phyloP scores from a whole-genome alignment of 306 rosid species.

The Ormosia semicastrata region DNA sequence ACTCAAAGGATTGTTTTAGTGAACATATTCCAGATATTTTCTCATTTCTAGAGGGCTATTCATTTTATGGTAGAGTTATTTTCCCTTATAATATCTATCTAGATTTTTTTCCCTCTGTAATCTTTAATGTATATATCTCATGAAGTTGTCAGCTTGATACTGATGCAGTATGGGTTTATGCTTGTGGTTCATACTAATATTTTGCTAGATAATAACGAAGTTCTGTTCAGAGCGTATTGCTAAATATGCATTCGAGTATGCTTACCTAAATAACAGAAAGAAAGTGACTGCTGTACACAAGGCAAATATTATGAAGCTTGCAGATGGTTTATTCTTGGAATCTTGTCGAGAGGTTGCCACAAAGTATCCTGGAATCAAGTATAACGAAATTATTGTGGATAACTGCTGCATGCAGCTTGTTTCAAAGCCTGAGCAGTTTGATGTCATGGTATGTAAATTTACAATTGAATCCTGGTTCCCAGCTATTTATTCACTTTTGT shows the following conservation, averaged over 20 bases:
- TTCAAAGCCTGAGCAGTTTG: conserved; percentile 78
- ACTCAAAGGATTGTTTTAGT: not conserved
- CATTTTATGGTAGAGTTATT: not conserved
- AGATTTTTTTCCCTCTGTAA: not conserved
- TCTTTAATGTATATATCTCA: not conserved
- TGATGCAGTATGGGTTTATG: not conserved
- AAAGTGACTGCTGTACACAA: conserved; percentile 83
- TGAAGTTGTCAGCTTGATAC: not conserved
- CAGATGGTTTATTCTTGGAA: conserved; percentile 75
- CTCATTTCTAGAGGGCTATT: not conserved
- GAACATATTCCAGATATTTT: not conserved
- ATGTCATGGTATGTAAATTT: conserved; percentile 65
- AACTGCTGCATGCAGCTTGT: conserved; percentile 88
- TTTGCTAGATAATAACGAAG: conserved; percentile 70
- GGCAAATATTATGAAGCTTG: conserved; percentile 83
- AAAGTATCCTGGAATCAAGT: conserved; percentile 50
- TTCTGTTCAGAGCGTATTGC: conserved; percentile 79
- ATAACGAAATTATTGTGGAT: conserved; percentile 71
- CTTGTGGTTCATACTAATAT: conserved; percentile 37
- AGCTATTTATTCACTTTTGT: not conserved
- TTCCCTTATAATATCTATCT: not conserved
- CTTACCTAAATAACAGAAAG: conserved; percentile 75
- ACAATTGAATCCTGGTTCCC: not conserved
- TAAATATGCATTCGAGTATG: conserved; percentile 69
- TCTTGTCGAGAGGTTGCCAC: conserved; percentile 74